A percentile compares a stretch with the other conserved stretches of the same genome.
Conservation (phyloP, 805 yeast species). For the Candida ulmi region DNA sequence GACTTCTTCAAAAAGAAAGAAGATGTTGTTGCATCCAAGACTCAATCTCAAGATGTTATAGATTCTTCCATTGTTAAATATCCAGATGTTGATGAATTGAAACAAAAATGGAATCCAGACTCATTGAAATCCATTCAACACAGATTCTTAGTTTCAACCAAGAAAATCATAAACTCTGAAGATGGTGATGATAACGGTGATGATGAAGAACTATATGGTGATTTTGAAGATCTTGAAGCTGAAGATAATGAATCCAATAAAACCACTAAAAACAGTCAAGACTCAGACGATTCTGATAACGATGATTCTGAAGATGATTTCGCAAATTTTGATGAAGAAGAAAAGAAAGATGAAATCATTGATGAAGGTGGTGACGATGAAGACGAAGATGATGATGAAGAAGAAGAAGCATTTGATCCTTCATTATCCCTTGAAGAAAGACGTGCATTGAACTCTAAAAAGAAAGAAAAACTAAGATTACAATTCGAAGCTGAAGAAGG, state of each 20-base stretch:
- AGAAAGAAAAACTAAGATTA: constrained; percentile 80
- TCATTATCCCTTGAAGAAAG: constrained; percentile 60
- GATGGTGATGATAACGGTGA: constrained; percentile 28
- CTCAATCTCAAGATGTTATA: constrained; percentile 28
- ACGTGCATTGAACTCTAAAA: constrained; percentile 77
- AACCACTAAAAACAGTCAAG: constrained; percentile 10
- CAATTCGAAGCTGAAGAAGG: constrained; percentile 85
- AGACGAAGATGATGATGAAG: constrained; percentile 30
- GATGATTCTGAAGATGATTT: too few species aligned
- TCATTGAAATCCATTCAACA: constrained; percentile 37
- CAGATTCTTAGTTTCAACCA: constrained; percentile 53
- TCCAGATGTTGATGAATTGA: constrained; percentile 37
- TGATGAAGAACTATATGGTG: constrained; percentile 49
- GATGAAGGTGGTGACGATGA: constrained; percentile 34
- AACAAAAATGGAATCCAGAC: constrained; percentile 40
- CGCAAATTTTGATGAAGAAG: constrained; percentile 52
- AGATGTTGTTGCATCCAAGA: constrained; percentile 22
- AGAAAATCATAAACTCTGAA: constrained; percentile 27
- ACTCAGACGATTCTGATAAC: constrained; percentile 6
- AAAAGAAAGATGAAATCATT: constrained; percentile 36
- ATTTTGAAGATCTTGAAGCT: constrained; percentile 48
- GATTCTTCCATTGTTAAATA: constrained; percentile 34
- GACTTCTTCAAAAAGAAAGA: constrained; percentile 53
- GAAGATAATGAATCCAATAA: constrained; percentile 18
- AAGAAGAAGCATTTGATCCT: constrained; percentile 28